Evolutionary conservation across 805 yeast species (phyloP), one percentile per base, ranked within the genome.

Genomic region (Candida boleticola): DNA sequence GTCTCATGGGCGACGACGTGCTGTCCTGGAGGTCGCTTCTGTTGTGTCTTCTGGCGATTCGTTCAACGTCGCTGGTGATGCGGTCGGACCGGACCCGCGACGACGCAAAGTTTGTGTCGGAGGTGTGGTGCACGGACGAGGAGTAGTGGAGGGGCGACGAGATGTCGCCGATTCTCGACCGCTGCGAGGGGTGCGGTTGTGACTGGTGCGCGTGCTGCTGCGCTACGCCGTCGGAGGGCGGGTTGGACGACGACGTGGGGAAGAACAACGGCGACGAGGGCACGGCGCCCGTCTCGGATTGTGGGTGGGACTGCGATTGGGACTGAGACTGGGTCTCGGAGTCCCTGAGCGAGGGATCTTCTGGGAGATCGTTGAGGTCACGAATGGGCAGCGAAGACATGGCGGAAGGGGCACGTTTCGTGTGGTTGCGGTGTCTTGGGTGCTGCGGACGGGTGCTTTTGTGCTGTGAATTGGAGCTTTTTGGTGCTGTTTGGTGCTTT

Each of bases 21-120:
- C 68, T 56, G 41, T 86, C 95, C 57, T 83, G 83, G 39, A 89
- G 72, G 58, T 89, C 96, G 51, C 93, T 89, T 66, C 97, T 78
- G 42, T 80, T 70, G 43, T 73, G 73, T 39, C 84, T 72, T 45
- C 79, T 61, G 32, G 72, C 63, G 22, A 67, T 63, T 39, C 72
- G 52, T 44, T 66, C 72, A 7, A 65, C 72, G 37, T 74, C 76
- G 50, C 75, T 65, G 26, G 70, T 54, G 42, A 64, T 51, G 45
- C 58, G 60, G 47, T 77, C 81, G 18, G 79, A 71, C 52, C 83
- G 66, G 29, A 64, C 44, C 40, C 74, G 39, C 21, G 35, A 31
- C 19, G 35, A 31, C 6, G 5, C 7, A 6, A 9, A 16, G 22
- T 16, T 5, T 53, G 58, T 43, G 47, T 74, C 71, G 39, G 74